These are phyloP conservation scores for Macrophomina pseudophaseolina DNA, from an alignment of 2,329 filamentous ascomycete species.

Conservation along the genomic window DNA sequence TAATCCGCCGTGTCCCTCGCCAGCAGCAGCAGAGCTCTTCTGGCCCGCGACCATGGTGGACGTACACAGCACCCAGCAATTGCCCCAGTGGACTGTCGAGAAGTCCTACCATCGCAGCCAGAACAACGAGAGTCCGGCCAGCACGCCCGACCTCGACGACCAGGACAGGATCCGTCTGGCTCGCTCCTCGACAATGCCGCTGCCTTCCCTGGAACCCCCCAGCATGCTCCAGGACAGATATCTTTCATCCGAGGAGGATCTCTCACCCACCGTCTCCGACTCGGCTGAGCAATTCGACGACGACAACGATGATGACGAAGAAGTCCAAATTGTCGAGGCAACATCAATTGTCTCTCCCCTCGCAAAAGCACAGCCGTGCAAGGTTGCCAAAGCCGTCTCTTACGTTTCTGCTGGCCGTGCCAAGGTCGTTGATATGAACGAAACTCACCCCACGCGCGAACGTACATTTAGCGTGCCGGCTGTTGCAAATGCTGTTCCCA, in stretches of 20 bases:
- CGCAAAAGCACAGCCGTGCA: slow-evolving; percentile 32
- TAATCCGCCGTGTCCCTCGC: neutral
- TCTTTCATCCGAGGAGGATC: slow-evolving; percentile 46
- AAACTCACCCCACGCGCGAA: neutral
- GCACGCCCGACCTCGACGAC: slow-evolving; percentile 41
- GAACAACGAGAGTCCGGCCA: slow-evolving; percentile 40
- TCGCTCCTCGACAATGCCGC: slow-evolving; percentile 32
- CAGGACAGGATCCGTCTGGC: slow-evolving; percentile 42
- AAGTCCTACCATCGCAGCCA: slow-evolving; percentile 37
- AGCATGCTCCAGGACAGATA: slow-evolving; percentile 43
- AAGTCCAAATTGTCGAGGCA: slow-evolving; percentile 23
- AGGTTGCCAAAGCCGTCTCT: slow-evolving; percentile 44
- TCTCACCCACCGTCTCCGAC: slow-evolving; percentile 41
- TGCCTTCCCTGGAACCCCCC: slow-evolving; percentile 31
- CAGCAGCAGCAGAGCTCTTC: slow-evolving; percentile 2
- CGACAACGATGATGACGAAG: slow-evolving; percentile 28
- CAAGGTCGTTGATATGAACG: slow-evolving; percentile 44
- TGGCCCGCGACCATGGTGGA: slow-evolving; percentile 22
- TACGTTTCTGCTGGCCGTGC: slow-evolving; percentile 45
- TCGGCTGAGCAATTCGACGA: slow-evolving; percentile 39
- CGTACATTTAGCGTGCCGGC: slow-evolving; percentile 39
- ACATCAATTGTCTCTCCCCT: neutral
- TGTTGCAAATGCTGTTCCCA: slow-evolving; percentile 34
- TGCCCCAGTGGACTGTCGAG: slow-evolving; percentile 45
- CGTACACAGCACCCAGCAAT: slow-evolving; percentile 29